Conservation (phyloP, 1,139 yeast genomes). For the Lodderomyces orthopsilosis region DNA sequence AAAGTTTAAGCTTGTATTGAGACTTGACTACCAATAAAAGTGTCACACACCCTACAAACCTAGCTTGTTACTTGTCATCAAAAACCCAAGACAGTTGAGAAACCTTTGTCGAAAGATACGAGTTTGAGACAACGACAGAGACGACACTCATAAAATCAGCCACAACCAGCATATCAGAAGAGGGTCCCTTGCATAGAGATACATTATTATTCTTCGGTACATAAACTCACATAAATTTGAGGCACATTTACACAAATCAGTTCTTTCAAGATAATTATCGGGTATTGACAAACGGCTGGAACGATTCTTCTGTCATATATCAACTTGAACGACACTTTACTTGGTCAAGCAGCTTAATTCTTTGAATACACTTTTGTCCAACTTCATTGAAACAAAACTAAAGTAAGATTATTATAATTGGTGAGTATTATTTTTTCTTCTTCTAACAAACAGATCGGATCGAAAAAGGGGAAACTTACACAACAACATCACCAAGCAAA, state of each 20-base stretch:
- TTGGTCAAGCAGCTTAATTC: too few species aligned
- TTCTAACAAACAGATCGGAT: background rate
- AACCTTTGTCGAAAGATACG: background rate
- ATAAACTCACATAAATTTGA: background rate
- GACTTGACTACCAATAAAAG: too few species aligned
- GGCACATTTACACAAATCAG: background rate
- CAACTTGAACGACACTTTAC: background rate
- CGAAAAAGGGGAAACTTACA: background rate
- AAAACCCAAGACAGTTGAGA: too few species aligned
- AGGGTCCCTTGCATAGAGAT: slow-evolving; percentile 2
- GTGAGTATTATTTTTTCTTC: too few species aligned
- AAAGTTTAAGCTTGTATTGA: too few species aligned
- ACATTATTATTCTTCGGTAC: background rate
- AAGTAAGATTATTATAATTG: too few species aligned
- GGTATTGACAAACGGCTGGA: background rate
- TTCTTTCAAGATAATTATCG: too few species aligned
- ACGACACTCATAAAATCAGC: background rate
- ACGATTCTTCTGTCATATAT: background rate
- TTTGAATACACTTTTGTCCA: background rate
- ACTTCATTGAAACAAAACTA: too few species aligned
- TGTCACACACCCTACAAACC: too few species aligned
- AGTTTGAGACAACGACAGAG: background rate
- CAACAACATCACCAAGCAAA: too few species aligned
- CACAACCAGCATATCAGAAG: background rate
- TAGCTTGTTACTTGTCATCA: too few species aligned